A percentile compares a stretch with the other conserved stretches of the same genome.
phyloP scores from a whole-genome alignment of 2,329 filamentous ascomycete species.

The Monilinia aucupariae region DNA sequence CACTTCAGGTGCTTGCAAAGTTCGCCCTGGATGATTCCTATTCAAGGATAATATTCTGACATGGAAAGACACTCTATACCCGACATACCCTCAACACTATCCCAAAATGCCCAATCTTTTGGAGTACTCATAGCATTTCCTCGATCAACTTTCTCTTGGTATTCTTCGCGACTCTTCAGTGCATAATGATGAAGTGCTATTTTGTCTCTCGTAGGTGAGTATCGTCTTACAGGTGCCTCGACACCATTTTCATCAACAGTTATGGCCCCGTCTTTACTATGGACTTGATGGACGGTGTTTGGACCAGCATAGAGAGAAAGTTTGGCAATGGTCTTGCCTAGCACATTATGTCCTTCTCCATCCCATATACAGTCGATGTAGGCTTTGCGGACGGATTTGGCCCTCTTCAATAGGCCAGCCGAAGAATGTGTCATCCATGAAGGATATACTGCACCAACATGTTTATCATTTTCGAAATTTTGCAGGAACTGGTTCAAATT shows the following conservation, averaged over 20 bases:
- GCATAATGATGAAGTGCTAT: conserved; percentile 36
- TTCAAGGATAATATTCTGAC: conserved; percentile 28
- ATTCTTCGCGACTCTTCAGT: conserved; percentile 35
- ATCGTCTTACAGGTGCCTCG: conserved; percentile 22
- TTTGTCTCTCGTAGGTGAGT: conserved; percentile 31
- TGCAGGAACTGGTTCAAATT: conserved; percentile 32
- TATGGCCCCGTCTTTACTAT: conserved; percentile 20
- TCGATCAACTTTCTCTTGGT: conserved; percentile 30
- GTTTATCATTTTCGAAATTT: conserved; percentile 24
- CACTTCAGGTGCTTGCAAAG: not conserved
- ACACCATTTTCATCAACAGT: conserved; percentile 32
- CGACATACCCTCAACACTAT: conserved; percentile 29
- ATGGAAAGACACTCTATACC: conserved; percentile 30
- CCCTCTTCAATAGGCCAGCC: conserved; percentile 29
- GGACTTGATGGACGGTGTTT: conserved; percentile 24
- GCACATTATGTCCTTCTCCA: conserved; percentile 29
- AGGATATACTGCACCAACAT: conserved; percentile 33
- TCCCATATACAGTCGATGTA: conserved; percentile 34
- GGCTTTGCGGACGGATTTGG: conserved; percentile 28
- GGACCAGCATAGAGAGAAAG: conserved; percentile 18
- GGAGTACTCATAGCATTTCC: conserved; percentile 31
- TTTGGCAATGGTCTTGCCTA: conserved; percentile 35
- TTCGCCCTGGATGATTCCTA: not conserved
- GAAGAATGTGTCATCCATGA: conserved; percentile 36
- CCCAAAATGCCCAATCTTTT: conserved; percentile 31